These are phyloP conservation scores for Ceratocystis cacaofunesta DNA, from an alignment of 2,329 filamentous ascomycete species.

Conservation along the genomic window DNA sequence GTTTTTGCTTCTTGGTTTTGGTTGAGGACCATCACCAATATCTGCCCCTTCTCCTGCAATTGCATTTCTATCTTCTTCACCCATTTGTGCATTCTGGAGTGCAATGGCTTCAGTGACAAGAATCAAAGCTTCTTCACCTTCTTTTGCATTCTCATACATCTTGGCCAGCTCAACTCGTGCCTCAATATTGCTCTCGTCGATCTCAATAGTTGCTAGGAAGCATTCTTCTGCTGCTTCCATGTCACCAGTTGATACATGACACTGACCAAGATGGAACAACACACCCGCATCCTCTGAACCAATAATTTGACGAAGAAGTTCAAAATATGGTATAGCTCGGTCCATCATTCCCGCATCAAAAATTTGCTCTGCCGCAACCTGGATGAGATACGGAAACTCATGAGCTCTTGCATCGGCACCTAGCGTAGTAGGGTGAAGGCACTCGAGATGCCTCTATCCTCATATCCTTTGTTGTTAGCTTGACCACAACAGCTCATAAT, in stretches of 20 bases:
- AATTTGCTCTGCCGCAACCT: constrained; percentile 43
- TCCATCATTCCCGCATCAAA: constrained; percentile 25
- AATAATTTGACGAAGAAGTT: constrained; percentile 35
- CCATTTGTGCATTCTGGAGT: constrained; percentile 40
- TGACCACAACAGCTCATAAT: background rate
- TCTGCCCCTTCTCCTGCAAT: constrained; percentile 60
- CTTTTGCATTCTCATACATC: constrained; percentile 63
- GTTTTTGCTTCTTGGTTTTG: constrained; percentile 58
- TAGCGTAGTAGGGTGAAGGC: constrained; percentile 47
- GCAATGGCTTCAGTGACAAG: constrained; percentile 62
- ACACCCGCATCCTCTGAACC: constrained; percentile 37
- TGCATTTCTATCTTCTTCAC: constrained; percentile 57
- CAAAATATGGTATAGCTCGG: constrained; percentile 41
- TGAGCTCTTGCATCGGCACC: constrained; percentile 6
- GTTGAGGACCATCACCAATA: constrained; percentile 68
- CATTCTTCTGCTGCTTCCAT: constrained; percentile 59
- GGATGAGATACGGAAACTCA: constrained; percentile 65
- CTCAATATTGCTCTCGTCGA: constrained; percentile 57
- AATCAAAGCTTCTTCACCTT: constrained; percentile 61
- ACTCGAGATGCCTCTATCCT: constrained; percentile 41
- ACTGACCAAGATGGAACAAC: constrained; percentile 46
- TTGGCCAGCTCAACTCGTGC: constrained; percentile 68
- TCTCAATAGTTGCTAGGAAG: constrained; percentile 59
- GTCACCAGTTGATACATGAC: constrained; percentile 50
- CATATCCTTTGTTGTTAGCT: constrained; percentile 10